Conservation (phyloP, 306 rosid species). For the Vachellia collinsii region DNA sequence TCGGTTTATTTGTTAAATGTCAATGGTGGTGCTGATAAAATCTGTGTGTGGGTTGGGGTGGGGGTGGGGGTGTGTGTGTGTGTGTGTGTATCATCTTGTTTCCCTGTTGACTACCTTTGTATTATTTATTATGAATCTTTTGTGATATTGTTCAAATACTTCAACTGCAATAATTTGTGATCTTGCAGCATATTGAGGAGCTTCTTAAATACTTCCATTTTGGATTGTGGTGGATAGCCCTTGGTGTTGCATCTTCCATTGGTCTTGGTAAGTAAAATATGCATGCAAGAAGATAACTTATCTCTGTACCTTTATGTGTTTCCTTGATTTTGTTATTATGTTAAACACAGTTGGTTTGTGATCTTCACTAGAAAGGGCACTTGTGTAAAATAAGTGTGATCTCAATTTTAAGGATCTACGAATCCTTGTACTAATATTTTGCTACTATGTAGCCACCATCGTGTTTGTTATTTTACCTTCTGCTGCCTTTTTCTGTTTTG, state of each 20-base stretch:
- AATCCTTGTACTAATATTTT: constrained; percentile 21
- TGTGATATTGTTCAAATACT: constrained; percentile 11
- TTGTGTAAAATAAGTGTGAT: constrained; percentile 7
- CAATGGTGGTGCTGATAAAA: not conserved
- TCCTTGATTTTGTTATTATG: constrained; percentile 35
- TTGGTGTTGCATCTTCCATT: constrained; percentile 97
- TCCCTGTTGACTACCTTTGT: not conserved
- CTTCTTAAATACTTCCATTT: constrained; percentile 70
- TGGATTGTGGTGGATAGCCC: constrained; percentile 94
- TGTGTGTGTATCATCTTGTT: not conserved
- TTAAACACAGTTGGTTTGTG: constrained; percentile 24
- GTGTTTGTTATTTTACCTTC: not conserved
- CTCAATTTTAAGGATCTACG: constrained; percentile 8
- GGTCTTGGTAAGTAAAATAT: constrained; percentile 81
- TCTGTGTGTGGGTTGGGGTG: not conserved
- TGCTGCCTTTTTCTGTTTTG: not conserved
- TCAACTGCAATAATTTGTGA: constrained; percentile 28
- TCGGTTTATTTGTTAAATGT: not conserved
- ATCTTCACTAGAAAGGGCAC: constrained; percentile 27
- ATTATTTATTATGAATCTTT: not conserved
- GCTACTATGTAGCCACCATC: constrained; percentile 1
- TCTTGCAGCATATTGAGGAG: constrained; percentile 86
- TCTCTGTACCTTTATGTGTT: constrained; percentile 18
- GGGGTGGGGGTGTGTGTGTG: too few relatives aligned
- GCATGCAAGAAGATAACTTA: constrained; percentile 8